Evolutionary conservation across 768 basidiomycete species (phyloP), one percentile per base, ranked within the genome.

Genomic region (Lactarius quietus): DNA sequence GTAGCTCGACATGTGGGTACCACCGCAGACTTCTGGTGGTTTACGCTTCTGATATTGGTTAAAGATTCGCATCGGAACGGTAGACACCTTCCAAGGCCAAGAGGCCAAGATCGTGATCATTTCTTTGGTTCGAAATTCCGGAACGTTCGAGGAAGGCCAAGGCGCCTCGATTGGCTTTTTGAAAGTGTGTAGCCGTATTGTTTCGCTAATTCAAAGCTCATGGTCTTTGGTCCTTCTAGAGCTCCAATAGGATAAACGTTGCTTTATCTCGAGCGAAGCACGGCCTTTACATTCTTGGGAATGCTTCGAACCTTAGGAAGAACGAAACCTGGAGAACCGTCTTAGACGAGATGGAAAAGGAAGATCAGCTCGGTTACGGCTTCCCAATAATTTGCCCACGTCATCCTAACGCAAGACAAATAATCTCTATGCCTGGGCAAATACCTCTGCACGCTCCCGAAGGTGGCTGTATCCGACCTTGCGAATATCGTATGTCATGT

Each of bases 51-150:
- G 12, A 60, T 17, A n/a, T 57, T 6, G 0, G 43, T 38, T 51
- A 17, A 59, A 90, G 88, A 83, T 90, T 45, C 81, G 83, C 9
- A 76, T 92, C 8, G 82, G 90, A 8, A 92, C 90, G 0, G 83
- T 92, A 2, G 90, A 93, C 68, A 90, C 87, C 57, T 92, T 84
- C 71, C 91, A 92, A 74, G 90, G 89, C 3, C 84, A 88, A 64
- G 89, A 90, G 76, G 86, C 83, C 1, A 83, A 80, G 78, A 82
- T 92, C 61, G 83, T 92, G 35, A 89, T 92, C 29, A 78, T 92
- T 9, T 90, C 88, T 0, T 78, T 90, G 17, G 90, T 92, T 12
- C 78, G 90, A 52, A 92, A 92, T 70, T 80, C 84, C 0, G 89
- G 89, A 8, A 78, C 79, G 3, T 74, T 75, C 12, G 76, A 76